These are phyloP conservation scores for Colletotrichum sp. DNA, from an alignment of 2,329 filamentous ascomycete genomes.

Conservation along the genomic window DNA sequence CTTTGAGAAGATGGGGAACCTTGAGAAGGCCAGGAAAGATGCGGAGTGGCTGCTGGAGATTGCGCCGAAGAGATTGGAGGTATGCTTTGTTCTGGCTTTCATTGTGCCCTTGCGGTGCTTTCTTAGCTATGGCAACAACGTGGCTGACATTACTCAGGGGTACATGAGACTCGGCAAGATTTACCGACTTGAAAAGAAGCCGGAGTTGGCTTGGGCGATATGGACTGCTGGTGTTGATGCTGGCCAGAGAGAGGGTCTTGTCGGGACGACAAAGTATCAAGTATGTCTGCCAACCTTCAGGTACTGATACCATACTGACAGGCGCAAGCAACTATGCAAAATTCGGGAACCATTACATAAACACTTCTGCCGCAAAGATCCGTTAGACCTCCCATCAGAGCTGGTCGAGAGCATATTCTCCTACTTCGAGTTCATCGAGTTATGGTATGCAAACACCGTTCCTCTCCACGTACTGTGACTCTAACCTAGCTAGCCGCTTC, in stretches of 20 bases:
- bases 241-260: slow-evolving; percentile 28
- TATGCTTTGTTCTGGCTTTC: slow-evolving; percentile 22
- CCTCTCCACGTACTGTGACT: not conserved
- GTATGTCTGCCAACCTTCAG: slow-evolving; percentile 22
- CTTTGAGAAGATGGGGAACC: slow-evolving; percentile 41
- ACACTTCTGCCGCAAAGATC: slow-evolving; percentile 37
- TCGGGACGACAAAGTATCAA: slow-evolving; percentile 35
- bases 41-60: slow-evolving; percentile 49
- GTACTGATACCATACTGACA: not conserved
- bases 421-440: slow-evolving; percentile 33
- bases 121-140: not conserved
- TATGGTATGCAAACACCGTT: slow-evolving; percentile 2
- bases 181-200: slow-evolving; percentile 39
- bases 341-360: slow-evolving; percentile 38
- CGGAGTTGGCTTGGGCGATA: slow-evolving; percentile 43
- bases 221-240: slow-evolving; percentile 44
- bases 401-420: slow-evolving; percentile 40
- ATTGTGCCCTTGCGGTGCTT: not conserved
- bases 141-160: slow-evolving; percentile 32
- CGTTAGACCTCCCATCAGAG: slow-evolving; percentile 38
- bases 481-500: not conserved
- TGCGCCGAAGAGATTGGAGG: slow-evolving; percentile 43
- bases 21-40: slow-evolving; percentile 41
- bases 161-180: slow-evolving; percentile 48
- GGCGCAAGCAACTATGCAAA: slow-evolving; percentile 35